Percentiles rank a stretch among this genome's conserved stretches.
These are phyloP conservation scores for Alternaria postmessia DNA, from an alignment of 2,329 filamentous ascomycete species.

Conservation along the genomic window DNA sequence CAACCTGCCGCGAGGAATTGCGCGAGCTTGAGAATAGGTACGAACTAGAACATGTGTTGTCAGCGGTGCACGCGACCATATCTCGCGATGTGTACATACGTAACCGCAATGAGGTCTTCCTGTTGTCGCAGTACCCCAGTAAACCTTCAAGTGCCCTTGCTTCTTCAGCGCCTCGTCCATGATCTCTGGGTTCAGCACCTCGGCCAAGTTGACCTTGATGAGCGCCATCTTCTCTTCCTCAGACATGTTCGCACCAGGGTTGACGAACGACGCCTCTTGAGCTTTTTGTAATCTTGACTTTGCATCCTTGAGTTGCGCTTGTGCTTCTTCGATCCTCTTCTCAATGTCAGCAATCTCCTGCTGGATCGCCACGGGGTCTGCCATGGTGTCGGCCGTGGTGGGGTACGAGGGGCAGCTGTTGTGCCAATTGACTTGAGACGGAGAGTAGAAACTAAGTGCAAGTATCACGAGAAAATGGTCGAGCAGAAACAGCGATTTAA, in stretches of 20 bases:
- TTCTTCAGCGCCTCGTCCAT: constrained; percentile 76
- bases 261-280: constrained; percentile 26
- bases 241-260: constrained; percentile 49
- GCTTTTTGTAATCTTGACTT: constrained; percentile 39
- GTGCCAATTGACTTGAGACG: constrained; percentile 18
- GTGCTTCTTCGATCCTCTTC: constrained; percentile 43
- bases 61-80: constrained; percentile 12
- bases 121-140: constrained; percentile 89
- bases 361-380: constrained; percentile 40
- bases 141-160: constrained; percentile 73
- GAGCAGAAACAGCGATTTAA: constrained; percentile 5
- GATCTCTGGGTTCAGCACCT: constrained; percentile 84
- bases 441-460: too few relatives aligned
- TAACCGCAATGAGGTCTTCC: constrained; percentile 91
- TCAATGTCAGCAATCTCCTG: constrained; percentile 44
- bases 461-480: not conserved
- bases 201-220: constrained; percentile 81
- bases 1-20: constrained; percentile 86
- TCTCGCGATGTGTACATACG: constrained; percentile 38
- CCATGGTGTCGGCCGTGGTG: constrained; percentile 46
- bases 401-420: constrained; percentile 34
- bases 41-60: constrained; percentile 60
- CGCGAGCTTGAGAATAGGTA: constrained; percentile 87
- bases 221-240: constrained; percentile 72
- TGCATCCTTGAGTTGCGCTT: constrained; percentile 42